Evolutionary conservation across 2,329 filamentous ascomycete genomes (phyloP).

Genomic region (Sporothrix inflata): DNA sequence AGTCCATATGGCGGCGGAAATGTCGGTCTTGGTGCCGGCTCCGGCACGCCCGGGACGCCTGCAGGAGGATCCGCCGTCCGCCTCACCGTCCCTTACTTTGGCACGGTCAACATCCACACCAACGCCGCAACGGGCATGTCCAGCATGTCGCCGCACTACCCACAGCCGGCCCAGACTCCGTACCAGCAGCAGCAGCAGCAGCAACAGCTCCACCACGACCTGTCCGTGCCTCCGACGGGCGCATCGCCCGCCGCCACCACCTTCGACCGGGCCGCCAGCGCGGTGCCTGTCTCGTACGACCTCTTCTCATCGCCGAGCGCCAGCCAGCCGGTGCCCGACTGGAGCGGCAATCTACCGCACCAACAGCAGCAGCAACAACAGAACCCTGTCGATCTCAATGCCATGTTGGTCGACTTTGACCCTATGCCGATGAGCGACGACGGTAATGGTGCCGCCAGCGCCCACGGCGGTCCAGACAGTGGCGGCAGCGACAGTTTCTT

Average conservation of each 20-base stretch:
- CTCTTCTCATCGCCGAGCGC: neutral
- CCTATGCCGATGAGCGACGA: constrained; percentile 20
- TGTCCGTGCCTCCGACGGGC: neutral
- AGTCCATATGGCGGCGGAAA: neutral
- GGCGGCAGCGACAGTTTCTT: constrained; percentile 23
- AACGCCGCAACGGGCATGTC: neutral
- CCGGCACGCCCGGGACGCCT: neutral
- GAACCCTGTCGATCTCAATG: constrained; percentile 28
- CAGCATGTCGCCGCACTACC: neutral
- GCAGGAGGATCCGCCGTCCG: constrained; percentile 37
- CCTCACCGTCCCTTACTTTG: constrained; percentile 52
- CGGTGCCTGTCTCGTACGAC: neutral
- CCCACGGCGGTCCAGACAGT: neutral
- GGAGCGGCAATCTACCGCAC: neutral
- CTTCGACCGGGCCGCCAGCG: neutral
- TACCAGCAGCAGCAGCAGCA: constrained; percentile 25
- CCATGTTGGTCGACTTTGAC: constrained; percentile 35
- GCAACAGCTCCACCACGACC: constrained; percentile 14
- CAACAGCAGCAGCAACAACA: constrained; percentile 1
- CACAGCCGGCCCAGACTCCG: neutral
- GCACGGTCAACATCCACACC: constrained; percentile 50
- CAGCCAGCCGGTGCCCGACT: constrained; percentile 10
- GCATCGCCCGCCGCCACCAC: neutral
- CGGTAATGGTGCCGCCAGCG: neutral
- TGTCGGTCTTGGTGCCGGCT: neutral